Conservation (phyloP, 495 filamentous ascomycete species). For the Penicillium fimorum region DNA sequence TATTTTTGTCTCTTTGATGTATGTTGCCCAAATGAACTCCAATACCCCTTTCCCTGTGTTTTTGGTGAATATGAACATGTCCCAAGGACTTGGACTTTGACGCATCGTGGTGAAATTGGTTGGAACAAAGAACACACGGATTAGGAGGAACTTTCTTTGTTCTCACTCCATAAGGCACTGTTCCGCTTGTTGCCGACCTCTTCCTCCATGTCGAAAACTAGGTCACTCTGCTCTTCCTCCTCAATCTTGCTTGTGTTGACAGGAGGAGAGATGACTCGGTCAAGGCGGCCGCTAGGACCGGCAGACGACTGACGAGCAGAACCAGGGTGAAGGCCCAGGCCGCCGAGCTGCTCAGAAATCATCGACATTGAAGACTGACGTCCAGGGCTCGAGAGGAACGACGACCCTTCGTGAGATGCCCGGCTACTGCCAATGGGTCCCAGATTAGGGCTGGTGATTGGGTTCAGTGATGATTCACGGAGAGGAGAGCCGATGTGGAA, state of each 20-base stretch:
- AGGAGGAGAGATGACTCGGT: slow-evolving; percentile 47
- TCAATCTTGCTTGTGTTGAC: slow-evolving; percentile 65
- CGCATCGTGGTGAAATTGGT: slow-evolving; percentile 23
- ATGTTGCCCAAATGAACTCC: slow-evolving; percentile 25
- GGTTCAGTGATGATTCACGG: slow-evolving; percentile 71
- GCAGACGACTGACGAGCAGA: slow-evolving; percentile 41
- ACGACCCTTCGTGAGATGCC: slow-evolving; percentile 55
- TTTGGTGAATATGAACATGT: slow-evolving; percentile 24
- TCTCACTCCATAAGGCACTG: slow-evolving; percentile 36
- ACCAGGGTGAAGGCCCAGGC: slow-evolving; percentile 48
- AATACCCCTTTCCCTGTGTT: slow-evolving; percentile 17
- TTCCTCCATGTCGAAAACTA: slow-evolving; percentile 83
- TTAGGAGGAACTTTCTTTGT: slow-evolving; percentile 25
- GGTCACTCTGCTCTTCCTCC: slow-evolving; percentile 60
- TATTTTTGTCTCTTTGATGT: slow-evolving; percentile 21
- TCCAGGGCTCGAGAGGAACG: slow-evolving; percentile 64
- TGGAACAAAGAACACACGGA: slow-evolving; percentile 6
- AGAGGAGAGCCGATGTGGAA: slow-evolving; percentile 92
- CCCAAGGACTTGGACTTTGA: slow-evolving; percentile 11
- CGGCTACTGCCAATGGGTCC: slow-evolving; percentile 55
- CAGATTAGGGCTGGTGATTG: slow-evolving; percentile 61
- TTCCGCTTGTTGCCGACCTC: slow-evolving; percentile 53
- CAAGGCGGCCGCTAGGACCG: slow-evolving; percentile 19
- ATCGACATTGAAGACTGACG: slow-evolving; percentile 65
- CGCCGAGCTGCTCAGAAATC: slow-evolving; percentile 65